A percentile compares a stretch with the other conserved stretches of the same genome.
Conservation (phyloP, 2,329 filamentous ascomycete species). For the Lecanicillium sp. region DNA sequence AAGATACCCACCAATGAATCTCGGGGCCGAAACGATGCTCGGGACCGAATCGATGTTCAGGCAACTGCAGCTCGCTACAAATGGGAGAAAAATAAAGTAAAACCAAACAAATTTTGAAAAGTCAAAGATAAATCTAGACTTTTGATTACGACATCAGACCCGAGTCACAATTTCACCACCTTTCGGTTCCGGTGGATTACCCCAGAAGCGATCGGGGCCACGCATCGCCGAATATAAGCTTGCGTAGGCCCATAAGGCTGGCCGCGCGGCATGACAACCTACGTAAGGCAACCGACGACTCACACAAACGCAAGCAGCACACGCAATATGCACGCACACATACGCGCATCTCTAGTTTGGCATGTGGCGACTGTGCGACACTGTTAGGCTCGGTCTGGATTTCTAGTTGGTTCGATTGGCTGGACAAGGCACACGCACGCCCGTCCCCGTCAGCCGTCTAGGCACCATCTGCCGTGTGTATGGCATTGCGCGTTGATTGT, state of each 20-base stretch:
- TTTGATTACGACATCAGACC: no score
- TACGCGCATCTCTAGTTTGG: no score
- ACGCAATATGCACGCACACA: no score
- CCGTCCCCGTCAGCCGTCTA: constrained; percentile 1
- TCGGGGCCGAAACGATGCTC: neutral
- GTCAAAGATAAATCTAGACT: no score
- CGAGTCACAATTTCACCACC: no score
- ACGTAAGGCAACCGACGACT: constrained; percentile 1
- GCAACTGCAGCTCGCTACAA: no score
- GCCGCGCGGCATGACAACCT: constrained; percentile 9
- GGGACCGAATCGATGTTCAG: no score
- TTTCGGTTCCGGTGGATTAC: neutral
- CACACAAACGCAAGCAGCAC: neutral
- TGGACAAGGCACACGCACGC: neutral
- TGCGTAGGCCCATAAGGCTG: constrained; percentile 12
- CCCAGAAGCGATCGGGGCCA: neutral
- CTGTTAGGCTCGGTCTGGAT: neutral
- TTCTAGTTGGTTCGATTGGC: constrained; percentile 7
- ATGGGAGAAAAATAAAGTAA: no score
- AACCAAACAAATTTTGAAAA: no score
- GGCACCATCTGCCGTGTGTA: neutral
- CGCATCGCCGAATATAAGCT: neutral
- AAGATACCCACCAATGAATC: neutral
- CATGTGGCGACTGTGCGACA: neutral
- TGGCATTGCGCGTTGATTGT: constrained; percentile 4